A percentile compares a stretch with the other conserved stretches of the same genome.
phyloP scores from a whole-genome alignment of 805 yeast genomes.

The Barnettozyma salicaria region DNA sequence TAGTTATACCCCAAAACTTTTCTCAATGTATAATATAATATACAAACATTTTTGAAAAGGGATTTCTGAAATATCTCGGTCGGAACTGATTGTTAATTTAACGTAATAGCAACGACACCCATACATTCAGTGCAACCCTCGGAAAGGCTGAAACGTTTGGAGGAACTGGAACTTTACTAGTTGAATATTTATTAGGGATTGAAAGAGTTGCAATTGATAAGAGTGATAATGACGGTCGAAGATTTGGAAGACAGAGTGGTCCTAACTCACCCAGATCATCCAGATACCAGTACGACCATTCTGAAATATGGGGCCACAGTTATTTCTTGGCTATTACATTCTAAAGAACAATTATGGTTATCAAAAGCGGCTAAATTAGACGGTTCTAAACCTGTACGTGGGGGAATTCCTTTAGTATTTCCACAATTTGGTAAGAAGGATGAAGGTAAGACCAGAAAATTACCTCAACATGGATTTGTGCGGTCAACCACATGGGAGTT shows the following conservation, averaged over 20 bases:
- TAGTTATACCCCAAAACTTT: no score
- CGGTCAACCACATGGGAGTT: constrained; percentile 90
- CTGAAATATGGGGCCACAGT: constrained; percentile 88
- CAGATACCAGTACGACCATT: constrained; percentile 54
- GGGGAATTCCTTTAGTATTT: constrained; percentile 95
- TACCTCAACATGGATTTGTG: constrained; percentile 98
- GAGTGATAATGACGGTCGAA: constrained; percentile 40
- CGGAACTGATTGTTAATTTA: neutral
- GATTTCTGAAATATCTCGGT: neutral
- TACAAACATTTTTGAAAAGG: no score
- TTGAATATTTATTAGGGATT: no score
- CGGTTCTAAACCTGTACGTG: constrained; percentile 91
- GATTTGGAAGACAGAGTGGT: constrained; percentile 58
- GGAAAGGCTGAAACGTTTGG: no score
- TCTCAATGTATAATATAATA: no score
- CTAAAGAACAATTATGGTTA: constrained; percentile 80
- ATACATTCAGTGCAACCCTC: no score
- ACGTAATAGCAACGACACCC: neutral
- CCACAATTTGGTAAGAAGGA: constrained; percentile 82
- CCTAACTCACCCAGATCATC: constrained; percentile 47
- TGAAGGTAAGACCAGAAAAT: constrained; percentile 46
- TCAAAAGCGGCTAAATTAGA: constrained; percentile 75
- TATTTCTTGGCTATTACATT: constrained; percentile 68
- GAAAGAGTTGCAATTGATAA: no score
- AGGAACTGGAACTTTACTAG: no score